Percentiles rank a stretch among this genome's conserved stretches.
These are phyloP conservation scores for Pichia kluyveri DNA, from an alignment of 805 yeast species.

Conservation along the genomic window DNA sequence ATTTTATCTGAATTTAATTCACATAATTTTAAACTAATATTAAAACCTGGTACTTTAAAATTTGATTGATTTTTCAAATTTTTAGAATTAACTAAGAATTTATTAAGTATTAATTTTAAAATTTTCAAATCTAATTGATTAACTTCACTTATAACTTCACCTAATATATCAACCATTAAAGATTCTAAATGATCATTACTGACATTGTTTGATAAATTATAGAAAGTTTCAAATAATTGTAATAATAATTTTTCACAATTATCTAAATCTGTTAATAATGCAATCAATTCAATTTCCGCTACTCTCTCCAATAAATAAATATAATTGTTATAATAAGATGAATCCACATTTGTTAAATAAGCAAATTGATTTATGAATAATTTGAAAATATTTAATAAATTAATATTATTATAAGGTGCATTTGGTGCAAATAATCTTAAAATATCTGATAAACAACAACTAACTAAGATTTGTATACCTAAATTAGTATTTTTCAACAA, in stretches of 20 bases:
- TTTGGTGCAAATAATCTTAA: constrained; percentile 78
- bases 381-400: constrained; percentile 56
- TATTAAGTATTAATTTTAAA: constrained; percentile 55
- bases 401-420: constrained; percentile 69
- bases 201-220: constrained; percentile 36
- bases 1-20: constrained; percentile 61
- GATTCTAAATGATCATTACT: constrained; percentile 41
- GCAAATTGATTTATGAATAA: constrained; percentile 57
- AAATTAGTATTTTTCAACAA: constrained; percentile 49
- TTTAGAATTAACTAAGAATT: constrained; percentile 36
- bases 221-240: constrained; percentile 51
- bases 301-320: constrained; percentile 56
- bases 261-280: constrained; percentile 51
- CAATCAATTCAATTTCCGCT: constrained; percentile 58
- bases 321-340: constrained; percentile 55
- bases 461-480: constrained; percentile 61
- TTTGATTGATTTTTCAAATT: constrained; percentile 10
- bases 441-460: constrained; percentile 71
- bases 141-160: constrained; percentile 66
- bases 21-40: constrained; percentile 59
- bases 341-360: constrained; percentile 39
- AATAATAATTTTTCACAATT: constrained; percentile 47
- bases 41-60: constrained; percentile 47
- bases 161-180: constrained; percentile 58
- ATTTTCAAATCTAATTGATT: constrained; percentile 54